These are phyloP conservation scores for Paramecium primaurelia DNA, from an alignment of 73 alveolate genomes.

Conservation along the genomic window DNA sequence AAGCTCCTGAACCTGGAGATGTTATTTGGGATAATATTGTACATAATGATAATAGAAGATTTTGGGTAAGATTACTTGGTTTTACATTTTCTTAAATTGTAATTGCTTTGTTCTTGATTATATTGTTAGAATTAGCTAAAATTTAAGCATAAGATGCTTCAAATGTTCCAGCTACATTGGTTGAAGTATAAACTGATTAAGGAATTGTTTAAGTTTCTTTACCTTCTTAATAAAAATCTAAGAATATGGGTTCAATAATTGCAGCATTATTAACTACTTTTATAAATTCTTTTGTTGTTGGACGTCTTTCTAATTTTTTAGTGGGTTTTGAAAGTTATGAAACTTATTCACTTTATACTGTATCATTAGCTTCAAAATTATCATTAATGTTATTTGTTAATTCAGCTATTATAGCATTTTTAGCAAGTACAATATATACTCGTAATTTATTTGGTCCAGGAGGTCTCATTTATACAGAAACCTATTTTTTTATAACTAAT, in stretches of 20 bases:
- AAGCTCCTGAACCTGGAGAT: conserved; percentile 72
- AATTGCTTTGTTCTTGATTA: neutral
- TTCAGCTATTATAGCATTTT: conserved; percentile 30
- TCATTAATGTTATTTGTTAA: conserved; percentile 47
- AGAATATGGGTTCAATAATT: neutral
- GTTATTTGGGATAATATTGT: conserved; percentile 47
- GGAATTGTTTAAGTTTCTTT: neutral
- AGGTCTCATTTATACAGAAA: conserved; percentile 56
- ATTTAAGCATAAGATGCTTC: neutral
- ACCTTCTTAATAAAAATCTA: neutral
- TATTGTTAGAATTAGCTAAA: neutral
- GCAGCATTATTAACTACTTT: conserved; percentile 50
- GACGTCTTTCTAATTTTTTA: neutral
- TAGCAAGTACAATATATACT: neutral
- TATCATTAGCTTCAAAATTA: conserved; percentile 43
- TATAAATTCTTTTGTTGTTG: conserved; percentile 44
- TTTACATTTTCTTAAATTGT: conserved; percentile 8
- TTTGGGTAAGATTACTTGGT: conserved; percentile 24
- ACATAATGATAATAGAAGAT: neutral
- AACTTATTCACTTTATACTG: conserved; percentile 48
- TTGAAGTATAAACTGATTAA: neutral
- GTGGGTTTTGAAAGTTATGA: conserved; percentile 51
- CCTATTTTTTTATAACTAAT: conserved; percentile 45
- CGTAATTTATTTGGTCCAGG: conserved; percentile 57
- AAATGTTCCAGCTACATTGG: neutral